Evolutionary conservation across 345 rosid genomes (phyloP), one percentile per base, ranked within the genome.

Genomic region (Murraya paniculata): DNA sequence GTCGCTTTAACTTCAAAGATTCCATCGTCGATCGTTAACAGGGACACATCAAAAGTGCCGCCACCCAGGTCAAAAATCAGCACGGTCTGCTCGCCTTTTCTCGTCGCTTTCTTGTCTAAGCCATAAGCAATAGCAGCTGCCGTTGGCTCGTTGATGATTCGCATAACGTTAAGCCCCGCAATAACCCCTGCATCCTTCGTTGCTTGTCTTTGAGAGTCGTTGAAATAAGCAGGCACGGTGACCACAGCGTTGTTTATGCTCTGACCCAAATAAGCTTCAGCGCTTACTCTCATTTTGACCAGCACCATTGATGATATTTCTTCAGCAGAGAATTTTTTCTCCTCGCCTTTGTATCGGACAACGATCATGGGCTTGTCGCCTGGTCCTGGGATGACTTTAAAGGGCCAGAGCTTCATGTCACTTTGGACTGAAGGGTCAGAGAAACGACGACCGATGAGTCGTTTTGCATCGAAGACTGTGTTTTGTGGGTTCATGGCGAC

Each of bases 401-500:
- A 81, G 3, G 84, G 81, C 81, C 81, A 81, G 35, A 57, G 81
- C 79, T 67, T 81, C 74, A 58, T 68, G 75, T 81, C 78, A 36
- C 50, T 73, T 19, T 81, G 81, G 11, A 81, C 81, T 1, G 84
- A 77, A 21, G 71, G 78, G 81, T 81, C 81, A 24, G 78, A 57
- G 75, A 65, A 81, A 27, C 83, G 77, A 45, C 80, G 83, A 7
- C 83, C 83, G 28, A 81, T 81, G n/a, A 76, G 83, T 2, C 83
- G 72, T 58, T 81, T 81, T 0, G 80, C 83, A 24, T 86, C 89
- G 80, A 88, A 88, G 3, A 88, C 89, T 2, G 91, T 88, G 83
- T 86, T 88, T 21, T 85, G 81, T 6, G 90, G 92, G 48, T 87
- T 86, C 82, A 87, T 81, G 38, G 90, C 90, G 3, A 87, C 90